phyloP scores from a whole-genome alignment of 2,329 filamentous ascomycete species.

The Berkeleyomyces rouxiae region DNA sequence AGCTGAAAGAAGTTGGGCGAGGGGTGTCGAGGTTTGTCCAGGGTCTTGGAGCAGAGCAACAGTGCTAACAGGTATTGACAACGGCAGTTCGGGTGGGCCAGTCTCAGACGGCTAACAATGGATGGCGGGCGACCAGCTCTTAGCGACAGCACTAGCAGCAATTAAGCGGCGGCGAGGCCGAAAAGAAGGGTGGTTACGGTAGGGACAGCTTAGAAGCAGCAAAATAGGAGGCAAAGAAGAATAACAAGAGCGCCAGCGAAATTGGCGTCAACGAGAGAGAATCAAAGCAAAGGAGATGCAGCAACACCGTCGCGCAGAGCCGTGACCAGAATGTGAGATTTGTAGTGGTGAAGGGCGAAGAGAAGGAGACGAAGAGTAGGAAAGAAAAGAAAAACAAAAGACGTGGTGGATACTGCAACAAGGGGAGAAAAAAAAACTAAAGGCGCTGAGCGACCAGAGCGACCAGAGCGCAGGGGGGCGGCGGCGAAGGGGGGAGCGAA shows the following conservation, averaged over 20 bases:
- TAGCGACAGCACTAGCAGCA: background rate
- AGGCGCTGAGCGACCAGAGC: conserved; percentile 7
- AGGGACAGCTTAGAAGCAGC: background rate
- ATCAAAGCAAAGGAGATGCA: background rate
- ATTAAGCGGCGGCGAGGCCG: background rate
- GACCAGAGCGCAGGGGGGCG: conserved; percentile 7
- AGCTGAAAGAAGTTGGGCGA: no score
- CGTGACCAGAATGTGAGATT: no score
- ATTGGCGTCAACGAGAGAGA: background rate
- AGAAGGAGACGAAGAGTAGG: background rate
- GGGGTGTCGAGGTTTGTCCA: no score
- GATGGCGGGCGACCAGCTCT: background rate
- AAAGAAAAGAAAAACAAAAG: background rate
- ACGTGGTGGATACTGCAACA: background rate
- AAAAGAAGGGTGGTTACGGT: background rate
- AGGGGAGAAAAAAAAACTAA: background rate
- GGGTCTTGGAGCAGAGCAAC: no score
- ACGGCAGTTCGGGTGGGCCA: background rate
- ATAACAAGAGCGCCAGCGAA: no score
- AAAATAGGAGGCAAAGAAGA: background rate
- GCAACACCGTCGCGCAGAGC: no score
- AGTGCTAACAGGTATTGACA: background rate
- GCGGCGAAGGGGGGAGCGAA: background rate
- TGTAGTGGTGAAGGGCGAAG: background rate
- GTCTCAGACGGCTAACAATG: background rate